These are phyloP conservation scores for Stagonosporopsis tanaceti DNA, from an alignment of 2,329 filamentous ascomycete genomes.

Conservation along the genomic window DNA sequence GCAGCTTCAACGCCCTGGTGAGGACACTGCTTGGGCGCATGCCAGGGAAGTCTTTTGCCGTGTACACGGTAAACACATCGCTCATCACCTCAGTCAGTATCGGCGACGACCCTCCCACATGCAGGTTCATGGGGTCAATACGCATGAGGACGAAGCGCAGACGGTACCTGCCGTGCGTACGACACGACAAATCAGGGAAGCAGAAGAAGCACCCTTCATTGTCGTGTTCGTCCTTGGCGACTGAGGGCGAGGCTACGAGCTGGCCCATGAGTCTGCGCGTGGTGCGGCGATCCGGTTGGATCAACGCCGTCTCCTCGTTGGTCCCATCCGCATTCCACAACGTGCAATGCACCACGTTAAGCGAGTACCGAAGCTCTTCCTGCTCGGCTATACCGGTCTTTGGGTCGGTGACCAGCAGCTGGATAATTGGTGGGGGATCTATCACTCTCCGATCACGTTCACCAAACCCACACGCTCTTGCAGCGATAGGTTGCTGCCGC, in stretches of 20 bases:
- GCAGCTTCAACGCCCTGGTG: slow-evolving; percentile 76
- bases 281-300: slow-evolving; percentile 75
- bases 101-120: slow-evolving; percentile 59
- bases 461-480: slow-evolving; percentile 82
- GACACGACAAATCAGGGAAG: slow-evolving; percentile 82
- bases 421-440: slow-evolving; percentile 83
- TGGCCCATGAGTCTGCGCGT: slow-evolving; percentile 83
- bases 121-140: slow-evolving; percentile 68
- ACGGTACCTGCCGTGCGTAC: slow-evolving; percentile 78
- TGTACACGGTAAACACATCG: slow-evolving; percentile 80
- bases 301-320: slow-evolving; percentile 71
- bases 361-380: slow-evolving; percentile 70
- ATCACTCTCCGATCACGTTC: slow-evolving; percentile 83
- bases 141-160: slow-evolving; percentile 78
- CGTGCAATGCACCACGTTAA: slow-evolving; percentile 77
- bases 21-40: slow-evolving; percentile 80
- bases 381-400: slow-evolving; percentile 57
- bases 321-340: slow-evolving; percentile 75
- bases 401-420: slow-evolving; percentile 71
- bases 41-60: slow-evolving; percentile 84
- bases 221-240: slow-evolving; percentile 76
- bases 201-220: slow-evolving; percentile 84
- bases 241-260: slow-evolving; percentile 77
- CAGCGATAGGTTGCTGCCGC: slow-evolving; percentile 79
- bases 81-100: slow-evolving; percentile 66